These are phyloP conservation scores for Castanospermum australe DNA, from an alignment of 306 rosid species.

Conservation along the genomic window DNA sequence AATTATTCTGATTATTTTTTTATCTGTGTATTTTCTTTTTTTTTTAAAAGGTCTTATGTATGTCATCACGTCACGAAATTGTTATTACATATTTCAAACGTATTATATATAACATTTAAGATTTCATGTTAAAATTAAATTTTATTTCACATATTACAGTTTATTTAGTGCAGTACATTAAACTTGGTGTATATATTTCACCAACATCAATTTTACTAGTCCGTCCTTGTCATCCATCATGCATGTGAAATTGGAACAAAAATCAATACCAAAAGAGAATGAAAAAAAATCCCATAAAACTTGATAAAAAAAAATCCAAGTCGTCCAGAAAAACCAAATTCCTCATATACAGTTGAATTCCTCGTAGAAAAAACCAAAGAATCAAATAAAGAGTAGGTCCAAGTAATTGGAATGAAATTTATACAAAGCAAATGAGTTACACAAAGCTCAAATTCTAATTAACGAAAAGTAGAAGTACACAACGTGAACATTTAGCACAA, in stretches of 20 bases:
- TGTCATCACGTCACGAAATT: neutral
- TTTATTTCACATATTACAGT: too few relatives aligned
- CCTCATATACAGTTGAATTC: neutral
- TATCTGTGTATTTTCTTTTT: too few relatives aligned
- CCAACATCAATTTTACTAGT: neutral
- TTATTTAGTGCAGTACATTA: too few relatives aligned
- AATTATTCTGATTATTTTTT: too few relatives aligned
- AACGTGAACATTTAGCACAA: neutral
- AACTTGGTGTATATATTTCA: too few relatives aligned
- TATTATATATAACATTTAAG: too few relatives aligned
- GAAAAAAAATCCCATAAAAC: neutral
- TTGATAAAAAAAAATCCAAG: neutral
- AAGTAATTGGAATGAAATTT: neutral
- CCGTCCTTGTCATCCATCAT: neutral
- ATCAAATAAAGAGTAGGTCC: neutral
- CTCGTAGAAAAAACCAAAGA: neutral
- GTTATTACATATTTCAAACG: too few relatives aligned
- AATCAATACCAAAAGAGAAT: too few relatives aligned
- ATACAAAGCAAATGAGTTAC: neutral
- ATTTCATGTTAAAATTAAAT: neutral
- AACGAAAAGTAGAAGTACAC: neutral
- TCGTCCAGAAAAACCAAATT: neutral
- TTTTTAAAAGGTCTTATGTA: too few relatives aligned
- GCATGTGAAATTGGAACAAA: neutral
- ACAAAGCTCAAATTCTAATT: neutral